Base-by-base conservation (phyloP, 495 filamentous ascomycete genomes). In the Tuber melanosporum region DNA sequence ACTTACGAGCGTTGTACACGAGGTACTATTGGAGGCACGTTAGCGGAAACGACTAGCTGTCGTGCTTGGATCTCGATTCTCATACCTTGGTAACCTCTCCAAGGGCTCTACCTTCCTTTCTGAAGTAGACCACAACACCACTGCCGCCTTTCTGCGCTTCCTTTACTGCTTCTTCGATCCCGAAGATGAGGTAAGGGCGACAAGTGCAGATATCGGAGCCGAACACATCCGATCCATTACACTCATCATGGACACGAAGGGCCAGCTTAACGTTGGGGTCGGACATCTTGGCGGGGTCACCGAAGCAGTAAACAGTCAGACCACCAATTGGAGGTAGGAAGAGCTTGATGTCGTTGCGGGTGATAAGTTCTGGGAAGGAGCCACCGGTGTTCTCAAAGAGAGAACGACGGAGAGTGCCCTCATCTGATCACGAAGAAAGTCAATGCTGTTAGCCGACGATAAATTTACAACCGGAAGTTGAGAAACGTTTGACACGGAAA, bases 161-260 rank as follows among this genome's bases (percentile, higher is more conserved):
- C 80, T 94, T 95, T 77, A 99, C 95, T 10, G 95, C 95, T 85
- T 99, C 95, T 80, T 94, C 93, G 75, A 99, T 94, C 46, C 95
- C 95, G 83, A 95, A 99, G 79, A 97, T 95, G 75, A 99, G 90
- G 82, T 99, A 99, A 46, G 95, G 95, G 69, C 95, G 90, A 85
- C 95, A 98, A 43, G 95, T 99, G 86, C 95, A 99, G 84, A 99
- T 99, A 85, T 99, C 95, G 47, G 93, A 97, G 76, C 97, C 94
- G 85, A 99, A 99, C 74, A 99, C 95, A 87, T 99, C 95, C 84
- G 92, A 94, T 74, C 95, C 95, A 84, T 98, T 98, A 86, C 94
- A 94, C 86, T 98, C 95, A 85, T 99, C 95, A 85, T 99, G 95
- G 71, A 99, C 92, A 73, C 95, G 93, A 77, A 99, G 88, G 43